Evolutionary conservation across 1,284 basidiomycete species (phyloP), one percentile per base, ranked within the genome.

Genomic region (Rhodotorula sp.): DNA sequence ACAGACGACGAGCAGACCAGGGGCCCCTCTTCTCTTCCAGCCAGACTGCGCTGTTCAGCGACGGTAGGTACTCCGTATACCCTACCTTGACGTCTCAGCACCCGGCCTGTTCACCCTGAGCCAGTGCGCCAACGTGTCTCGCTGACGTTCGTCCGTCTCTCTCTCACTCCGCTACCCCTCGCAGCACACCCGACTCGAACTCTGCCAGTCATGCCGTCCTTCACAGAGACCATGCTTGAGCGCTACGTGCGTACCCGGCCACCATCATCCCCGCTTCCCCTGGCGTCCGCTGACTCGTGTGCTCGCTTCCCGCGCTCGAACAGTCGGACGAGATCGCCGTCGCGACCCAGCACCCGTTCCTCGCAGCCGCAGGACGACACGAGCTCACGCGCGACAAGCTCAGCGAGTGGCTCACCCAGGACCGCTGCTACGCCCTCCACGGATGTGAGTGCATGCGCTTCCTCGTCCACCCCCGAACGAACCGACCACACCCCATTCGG

Each of bases 351-450:
- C 52, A 60, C 24, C 58, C 68, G 9, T 70, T 70, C 61, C 68
- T 70, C 34, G 51, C 52, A 1, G 62, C 57, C 0, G 64, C 68
- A 1, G 68, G 68, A 2, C 55, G 34, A 30, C 61, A 55, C 31
- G 58, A 64, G 34, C 62, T 70, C 6, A 37, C 22, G 4, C 30
- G 55, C 28, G 58, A 60, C 30, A 60, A 54, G 47, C 48, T 70
- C 24, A 47, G 37, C 18, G 59, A 58, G 40, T 70, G 68, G 68
- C 40, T 70, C 18, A 59, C 68, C 2, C 68, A 70, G 48, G 68
- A 70, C 51, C 61, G 68, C 20, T 55, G 51, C 53, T 70, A 70
- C 46, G 68, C 68, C 24, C 53, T 70, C 10, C 65, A 59, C 40
- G 68, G 68, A 2, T 70, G 61, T 62, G 13, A 44, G 60, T 52